These are phyloP conservation scores for Fusarium veterinarium DNA, from an alignment of 2,329 filamentous ascomycete species.

Conservation along the genomic window DNA sequence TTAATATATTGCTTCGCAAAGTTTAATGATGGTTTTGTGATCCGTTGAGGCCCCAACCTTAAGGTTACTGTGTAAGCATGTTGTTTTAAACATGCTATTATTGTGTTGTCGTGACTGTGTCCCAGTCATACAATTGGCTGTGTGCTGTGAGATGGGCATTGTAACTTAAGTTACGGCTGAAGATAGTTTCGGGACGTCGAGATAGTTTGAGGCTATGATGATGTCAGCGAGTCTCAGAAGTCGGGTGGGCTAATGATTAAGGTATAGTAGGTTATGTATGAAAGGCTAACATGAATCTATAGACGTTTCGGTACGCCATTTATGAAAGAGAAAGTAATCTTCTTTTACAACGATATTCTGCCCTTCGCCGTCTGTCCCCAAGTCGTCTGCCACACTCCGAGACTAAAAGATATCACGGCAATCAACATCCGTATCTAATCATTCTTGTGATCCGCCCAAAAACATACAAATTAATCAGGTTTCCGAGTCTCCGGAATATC, in stretches of 20 bases:
- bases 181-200: neutral
- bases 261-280: neutral
- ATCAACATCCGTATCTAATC: slow-evolving; percentile 5
- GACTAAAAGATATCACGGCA: neutral
- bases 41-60: neutral
- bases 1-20: neutral
- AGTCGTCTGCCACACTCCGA: neutral
- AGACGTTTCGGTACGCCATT: neutral
- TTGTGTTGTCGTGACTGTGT: neutral
- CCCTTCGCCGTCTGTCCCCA: neutral
- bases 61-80: neutral
- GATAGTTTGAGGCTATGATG: neutral
- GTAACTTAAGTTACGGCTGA: neutral
- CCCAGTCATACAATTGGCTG: neutral
- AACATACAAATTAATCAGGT: slow-evolving; percentile 10
- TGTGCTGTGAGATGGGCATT: neutral
- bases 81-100: neutral
- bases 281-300: neutral
- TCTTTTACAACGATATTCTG: neutral
- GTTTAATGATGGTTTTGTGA: neutral
- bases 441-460: neutral
- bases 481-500: slow-evolving; percentile 47
- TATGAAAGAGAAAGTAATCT: neutral
- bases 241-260: neutral
- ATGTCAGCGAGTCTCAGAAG: slow-evolving; percentile 1